Percentiles rank a stretch among this genome's conserved stretches.
Evolutionary conservation across 805 yeast species (phyloP).

Genomic region (Candida adriatica): DNA sequence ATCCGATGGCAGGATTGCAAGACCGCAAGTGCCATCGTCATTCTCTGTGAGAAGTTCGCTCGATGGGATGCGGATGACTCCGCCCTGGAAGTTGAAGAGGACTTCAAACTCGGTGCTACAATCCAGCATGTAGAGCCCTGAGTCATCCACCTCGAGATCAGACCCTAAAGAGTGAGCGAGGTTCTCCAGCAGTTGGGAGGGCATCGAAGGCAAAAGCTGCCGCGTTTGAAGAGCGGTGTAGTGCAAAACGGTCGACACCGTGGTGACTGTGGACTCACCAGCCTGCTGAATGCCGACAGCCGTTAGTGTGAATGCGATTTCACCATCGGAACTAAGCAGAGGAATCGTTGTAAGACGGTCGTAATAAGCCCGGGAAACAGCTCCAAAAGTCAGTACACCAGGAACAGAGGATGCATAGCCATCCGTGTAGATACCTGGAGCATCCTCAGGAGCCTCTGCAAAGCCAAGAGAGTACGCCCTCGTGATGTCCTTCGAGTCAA

Average conservation of each 20-base stretch:
- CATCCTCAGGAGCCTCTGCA: constrained; percentile 6
- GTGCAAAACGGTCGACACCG: constrained; percentile 6
- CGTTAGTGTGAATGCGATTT: constrained; percentile 8
- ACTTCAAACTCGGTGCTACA: constrained; percentile 4
- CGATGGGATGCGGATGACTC: constrained; percentile 6
- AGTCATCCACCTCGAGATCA: constrained; percentile 3
- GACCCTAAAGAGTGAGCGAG: constrained; percentile 4
- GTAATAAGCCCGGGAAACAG: constrained; percentile 8
- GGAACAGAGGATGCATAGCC: constrained; percentile 1
- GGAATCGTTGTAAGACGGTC: constrained; percentile 9
- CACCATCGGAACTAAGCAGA: constrained; percentile 2
- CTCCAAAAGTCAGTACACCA: constrained; percentile 10
- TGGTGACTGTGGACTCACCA: constrained; percentile 1
- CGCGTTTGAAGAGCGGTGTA: constrained; percentile 7
- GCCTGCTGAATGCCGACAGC: constrained; percentile 5
- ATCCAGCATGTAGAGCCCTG: constrained; percentile 9
- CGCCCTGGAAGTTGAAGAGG: constrained; percentile 12
- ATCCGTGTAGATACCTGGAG: constrained; percentile 8
- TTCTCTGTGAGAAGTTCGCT: constrained; percentile 7
- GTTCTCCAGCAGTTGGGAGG: constrained; percentile 6
- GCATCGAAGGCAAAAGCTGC: constrained; percentile 8
- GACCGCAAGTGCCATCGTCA: constrained; percentile 10
- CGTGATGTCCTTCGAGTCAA: not conserved
- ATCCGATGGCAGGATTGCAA: constrained; percentile 9
- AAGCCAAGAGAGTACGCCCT: constrained; percentile 8